phyloP scores from a whole-genome alignment of 73 alveolate species.

The Uronychia setigera region DNA sequence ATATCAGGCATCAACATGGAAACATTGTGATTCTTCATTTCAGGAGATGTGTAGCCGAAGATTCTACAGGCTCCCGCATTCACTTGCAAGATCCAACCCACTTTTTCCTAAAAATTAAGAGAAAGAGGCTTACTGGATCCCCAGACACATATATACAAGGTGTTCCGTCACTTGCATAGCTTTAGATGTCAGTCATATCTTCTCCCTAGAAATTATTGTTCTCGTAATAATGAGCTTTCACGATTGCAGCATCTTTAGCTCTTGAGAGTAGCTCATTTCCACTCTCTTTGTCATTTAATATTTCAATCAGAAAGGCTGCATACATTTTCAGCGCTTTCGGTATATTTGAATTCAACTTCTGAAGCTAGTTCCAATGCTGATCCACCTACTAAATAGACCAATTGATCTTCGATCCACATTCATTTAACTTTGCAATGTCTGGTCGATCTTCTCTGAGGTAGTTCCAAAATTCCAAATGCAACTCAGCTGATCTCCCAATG shows the following conservation, averaged over 20 bases:
- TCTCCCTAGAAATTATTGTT: conserved; percentile 11
- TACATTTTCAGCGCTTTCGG: conserved; percentile 78
- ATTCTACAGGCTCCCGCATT: conserved; percentile 47
- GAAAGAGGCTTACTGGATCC: conserved; percentile 35
- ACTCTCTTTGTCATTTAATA: conserved; percentile 82
- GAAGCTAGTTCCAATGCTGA: conserved; percentile 77
- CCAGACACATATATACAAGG: conserved; percentile 56
- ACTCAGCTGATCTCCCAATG: conserved; percentile 75
- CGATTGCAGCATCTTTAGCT: conserved; percentile 58
- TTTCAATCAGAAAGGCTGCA: conserved; percentile 82
- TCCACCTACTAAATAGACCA: conserved; percentile 74
- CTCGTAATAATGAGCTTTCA: conserved; percentile 7
- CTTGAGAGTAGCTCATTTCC: conserved; percentile 81
- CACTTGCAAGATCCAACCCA: conserved; percentile 23
- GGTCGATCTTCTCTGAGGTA: conserved; percentile 85
- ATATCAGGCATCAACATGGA: conserved; percentile 51
- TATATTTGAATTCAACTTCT: conserved; percentile 81
- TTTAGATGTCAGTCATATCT: conserved; percentile 21
- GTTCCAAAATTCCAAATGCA: conserved; percentile 89
- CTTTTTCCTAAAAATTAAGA: conserved; percentile 15
- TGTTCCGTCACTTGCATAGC: conserved; percentile 47
- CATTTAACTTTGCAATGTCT: conserved; percentile 83
- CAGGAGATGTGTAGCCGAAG: conserved; percentile 33
- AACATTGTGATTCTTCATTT: conserved; percentile 46
- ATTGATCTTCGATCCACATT: conserved; percentile 86